A percentile compares a stretch with the other conserved stretches of the same genome.
Conservation (phyloP, 495 filamentous ascomycete genomes). For the Xylaria intraflava region DNA sequence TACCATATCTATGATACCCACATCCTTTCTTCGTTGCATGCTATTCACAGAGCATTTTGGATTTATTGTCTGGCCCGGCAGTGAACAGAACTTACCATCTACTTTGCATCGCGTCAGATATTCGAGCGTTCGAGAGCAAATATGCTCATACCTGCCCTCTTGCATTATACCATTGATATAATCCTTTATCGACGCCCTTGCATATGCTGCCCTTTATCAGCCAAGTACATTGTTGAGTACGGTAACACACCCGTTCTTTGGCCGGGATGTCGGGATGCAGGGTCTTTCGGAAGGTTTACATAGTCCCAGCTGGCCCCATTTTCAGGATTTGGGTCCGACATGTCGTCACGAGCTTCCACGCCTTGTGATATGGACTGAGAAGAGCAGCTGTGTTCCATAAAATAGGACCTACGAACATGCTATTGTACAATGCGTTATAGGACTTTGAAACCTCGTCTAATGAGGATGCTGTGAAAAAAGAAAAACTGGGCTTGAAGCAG, state of each 20-base stretch:
- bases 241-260: background rate
- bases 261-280: background rate
- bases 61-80: constrained; percentile 14
- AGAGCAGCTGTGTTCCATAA: background rate
- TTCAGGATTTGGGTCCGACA: background rate
- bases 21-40: constrained; percentile 21
- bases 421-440: background rate
- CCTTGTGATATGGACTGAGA: background rate
- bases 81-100: constrained; percentile 16
- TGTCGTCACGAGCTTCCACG: background rate
- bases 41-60: constrained; percentile 21
- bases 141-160: constrained; percentile 6
- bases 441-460: background rate
- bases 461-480: background rate
- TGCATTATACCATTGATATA: constrained; percentile 12
- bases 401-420: background rate
- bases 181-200: constrained; percentile 8
- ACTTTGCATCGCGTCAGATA: constrained; percentile 19
- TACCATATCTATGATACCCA: constrained; percentile 23
- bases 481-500: background rate
- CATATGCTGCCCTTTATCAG: background rate
- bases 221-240: background rate
- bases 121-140: constrained; percentile 17
- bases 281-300: background rate
- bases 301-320: background rate